Conservation (phyloP, 176 grass and related monocot genomes). For the Saccharum spontaneum region DNA sequence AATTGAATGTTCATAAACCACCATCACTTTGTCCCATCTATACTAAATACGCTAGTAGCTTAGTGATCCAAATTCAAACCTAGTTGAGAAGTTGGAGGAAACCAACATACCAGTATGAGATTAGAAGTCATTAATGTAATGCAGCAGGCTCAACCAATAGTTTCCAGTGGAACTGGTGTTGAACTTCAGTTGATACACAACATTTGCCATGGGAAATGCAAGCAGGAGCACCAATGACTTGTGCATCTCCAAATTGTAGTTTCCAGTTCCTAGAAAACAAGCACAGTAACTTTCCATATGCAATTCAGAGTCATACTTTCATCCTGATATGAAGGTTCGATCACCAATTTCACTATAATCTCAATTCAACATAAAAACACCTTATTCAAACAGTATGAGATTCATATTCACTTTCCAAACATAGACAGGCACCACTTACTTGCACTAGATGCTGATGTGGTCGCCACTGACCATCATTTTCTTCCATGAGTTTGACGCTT, state of each 20-base stretch:
- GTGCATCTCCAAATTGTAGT: conserved; percentile 1
- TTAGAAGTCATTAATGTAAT: no score
- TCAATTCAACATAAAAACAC: neutral
- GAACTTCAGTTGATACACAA: no score
- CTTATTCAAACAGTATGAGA: neutral
- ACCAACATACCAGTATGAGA: no score
- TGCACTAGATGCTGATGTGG: conserved; percentile 73
- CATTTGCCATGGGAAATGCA: no score
- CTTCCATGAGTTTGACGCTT: conserved; percentile 74
- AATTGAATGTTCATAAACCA: no score
- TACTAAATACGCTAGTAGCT: no score
- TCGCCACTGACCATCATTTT: conserved; percentile 54
- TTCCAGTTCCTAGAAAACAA: conserved; percentile 8
- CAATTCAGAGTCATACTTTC: neutral
- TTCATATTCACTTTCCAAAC: neutral
- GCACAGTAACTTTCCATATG: neutral
- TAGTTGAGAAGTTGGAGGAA: no score
- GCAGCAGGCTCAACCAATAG: no score
- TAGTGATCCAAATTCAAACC: no score
- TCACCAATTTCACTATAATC: neutral
- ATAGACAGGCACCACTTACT: conserved; percentile 46
- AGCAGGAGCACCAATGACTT: neutral
- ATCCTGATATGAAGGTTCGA: neutral
- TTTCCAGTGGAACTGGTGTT: no score
- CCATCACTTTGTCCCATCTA: no score